Conservation (phyloP, 495 filamentous ascomycete genomes). For the Poronia punctata region DNA sequence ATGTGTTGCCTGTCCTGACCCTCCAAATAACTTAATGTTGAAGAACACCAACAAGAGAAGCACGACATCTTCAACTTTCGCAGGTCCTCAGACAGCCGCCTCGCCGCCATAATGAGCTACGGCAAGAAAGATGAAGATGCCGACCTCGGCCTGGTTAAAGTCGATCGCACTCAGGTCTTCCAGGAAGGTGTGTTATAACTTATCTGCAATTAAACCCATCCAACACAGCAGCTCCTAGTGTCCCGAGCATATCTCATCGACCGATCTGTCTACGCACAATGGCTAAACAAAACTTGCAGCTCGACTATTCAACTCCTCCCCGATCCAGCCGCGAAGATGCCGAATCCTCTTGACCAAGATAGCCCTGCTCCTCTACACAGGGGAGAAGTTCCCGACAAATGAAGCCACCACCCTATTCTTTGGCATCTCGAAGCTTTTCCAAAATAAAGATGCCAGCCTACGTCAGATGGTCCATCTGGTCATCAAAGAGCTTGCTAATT, state of each 20-base stretch:
- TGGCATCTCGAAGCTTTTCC: slow-evolving; percentile 98
- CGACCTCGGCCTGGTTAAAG: slow-evolving; percentile 85
- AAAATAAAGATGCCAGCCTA: slow-evolving; percentile 96
- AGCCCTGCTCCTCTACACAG: slow-evolving; percentile 90
- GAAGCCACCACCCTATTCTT: slow-evolving; percentile 99
- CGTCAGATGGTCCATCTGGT: slow-evolving; percentile 99
- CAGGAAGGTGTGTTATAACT: slow-evolving; percentile 98
- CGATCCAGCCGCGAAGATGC: slow-evolving; percentile 90
- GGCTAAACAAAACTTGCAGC: slow-evolving; percentile 48
- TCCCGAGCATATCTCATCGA: not conserved
- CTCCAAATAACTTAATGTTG: slow-evolving; percentile 17
- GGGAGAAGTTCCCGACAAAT: slow-evolving; percentile 91
- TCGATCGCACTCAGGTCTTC: slow-evolving; percentile 96
- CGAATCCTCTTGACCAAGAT: slow-evolving; percentile 96
- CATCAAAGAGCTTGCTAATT: slow-evolving; percentile 91
- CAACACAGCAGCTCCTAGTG: not conserved
- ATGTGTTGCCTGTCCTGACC: slow-evolving; percentile 15
- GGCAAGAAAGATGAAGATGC: slow-evolving; percentile 98
- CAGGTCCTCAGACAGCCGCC: slow-evolving; percentile 15
- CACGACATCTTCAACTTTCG: slow-evolving; percentile 25
- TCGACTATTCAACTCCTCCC: slow-evolving; percentile 93
- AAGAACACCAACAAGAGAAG: slow-evolving; percentile 13
- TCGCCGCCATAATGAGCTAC: slow-evolving; percentile 70
- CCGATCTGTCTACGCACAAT: slow-evolving; percentile 5
- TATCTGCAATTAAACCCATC: slow-evolving; percentile 13